These are phyloP conservation scores for Mayamaea pseudoterrestris DNA, from an alignment of 108 stramenopile species.

Conservation along the genomic window DNA sequence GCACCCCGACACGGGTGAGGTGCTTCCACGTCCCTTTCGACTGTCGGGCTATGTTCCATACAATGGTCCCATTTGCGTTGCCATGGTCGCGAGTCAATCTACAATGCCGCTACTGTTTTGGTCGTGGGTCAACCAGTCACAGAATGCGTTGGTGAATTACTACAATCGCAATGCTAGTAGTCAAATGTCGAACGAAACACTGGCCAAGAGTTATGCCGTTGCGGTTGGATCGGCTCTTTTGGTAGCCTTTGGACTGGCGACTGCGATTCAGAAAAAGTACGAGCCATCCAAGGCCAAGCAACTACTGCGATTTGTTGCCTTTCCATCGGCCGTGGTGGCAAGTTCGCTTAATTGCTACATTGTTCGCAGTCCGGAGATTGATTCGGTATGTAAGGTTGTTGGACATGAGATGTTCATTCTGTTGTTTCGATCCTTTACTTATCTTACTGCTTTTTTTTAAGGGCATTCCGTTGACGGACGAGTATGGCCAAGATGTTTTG, in stretches of 20 bases:
- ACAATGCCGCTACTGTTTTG: constrained; percentile 59
- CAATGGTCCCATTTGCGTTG: constrained; percentile 72
- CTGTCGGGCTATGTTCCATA: constrained; percentile 80
- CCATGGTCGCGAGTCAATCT: constrained; percentile 47
- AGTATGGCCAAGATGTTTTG: constrained; percentile 24
- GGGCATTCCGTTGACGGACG: constrained; percentile 60
- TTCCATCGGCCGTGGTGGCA: constrained; percentile 75
- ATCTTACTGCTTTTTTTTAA: too few relatives aligned
- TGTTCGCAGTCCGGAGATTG: constrained; percentile 76
- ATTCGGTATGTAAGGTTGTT: too few relatives aligned
- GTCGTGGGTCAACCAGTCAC: constrained; percentile 81
- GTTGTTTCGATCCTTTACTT: too few relatives aligned
- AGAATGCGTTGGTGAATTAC: constrained; percentile 84
- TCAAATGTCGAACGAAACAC: constrained; percentile 65
- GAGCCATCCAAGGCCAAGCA: constrained; percentile 34
- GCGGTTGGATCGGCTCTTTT: constrained; percentile 69
- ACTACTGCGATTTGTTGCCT: constrained; percentile 71
- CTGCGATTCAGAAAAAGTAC: constrained; percentile 52
- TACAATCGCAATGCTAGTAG: constrained; percentile 75
- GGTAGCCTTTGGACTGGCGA: constrained; percentile 73
- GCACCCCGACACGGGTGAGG: constrained; percentile 87
- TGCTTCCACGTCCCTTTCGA: constrained; percentile 72
- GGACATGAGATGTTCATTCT: too few relatives aligned
- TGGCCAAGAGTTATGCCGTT: constrained; percentile 66
- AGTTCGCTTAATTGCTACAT: constrained; percentile 81